Percentiles rank a stretch among this genome's conserved stretches.
Evolutionary conservation across 1,284 basidiomycete genomes (phyloP).

Genomic region (Exobasidium cylindrosporum): DNA sequence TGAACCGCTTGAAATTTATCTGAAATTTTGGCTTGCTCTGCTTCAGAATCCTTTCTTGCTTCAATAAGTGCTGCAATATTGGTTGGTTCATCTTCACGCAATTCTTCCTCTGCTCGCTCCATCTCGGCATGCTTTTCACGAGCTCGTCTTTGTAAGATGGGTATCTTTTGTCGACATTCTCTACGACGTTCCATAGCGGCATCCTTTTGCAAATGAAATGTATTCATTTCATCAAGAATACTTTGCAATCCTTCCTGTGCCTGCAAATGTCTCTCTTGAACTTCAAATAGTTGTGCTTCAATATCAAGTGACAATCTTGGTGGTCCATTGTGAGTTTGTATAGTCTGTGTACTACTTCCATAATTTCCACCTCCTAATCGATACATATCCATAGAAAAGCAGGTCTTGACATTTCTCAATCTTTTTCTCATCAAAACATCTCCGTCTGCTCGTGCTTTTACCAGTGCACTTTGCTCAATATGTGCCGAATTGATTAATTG

Average conservation of each 20-base stretch:
- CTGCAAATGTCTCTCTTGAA: slow-evolving; percentile 18
- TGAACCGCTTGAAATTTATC: slow-evolving; percentile 16
- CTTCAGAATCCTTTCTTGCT: slow-evolving; percentile 44
- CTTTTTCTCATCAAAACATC: slow-evolving; percentile 49
- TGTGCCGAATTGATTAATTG: slow-evolving; percentile 71
- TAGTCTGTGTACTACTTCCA: slow-evolving; percentile 34
- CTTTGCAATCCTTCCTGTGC: background rate
- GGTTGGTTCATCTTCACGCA: slow-evolving; percentile 71
- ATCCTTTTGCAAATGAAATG: background rate
- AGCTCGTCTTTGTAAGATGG: background rate
- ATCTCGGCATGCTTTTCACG: slow-evolving; percentile 19
- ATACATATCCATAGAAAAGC: slow-evolving; percentile 49
- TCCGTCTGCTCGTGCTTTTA: slow-evolving; percentile 52
- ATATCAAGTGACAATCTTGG: slow-evolving; percentile 53
- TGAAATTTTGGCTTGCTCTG: slow-evolving; percentile 3
- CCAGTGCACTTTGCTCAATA: slow-evolving; percentile 74
- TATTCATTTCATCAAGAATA: background rate
- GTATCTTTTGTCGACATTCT: background rate
- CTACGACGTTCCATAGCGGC: background rate
- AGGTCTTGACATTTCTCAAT: slow-evolving; percentile 45
- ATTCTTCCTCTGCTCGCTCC: slow-evolving; percentile 61
- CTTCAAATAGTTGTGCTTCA: slow-evolving; percentile 31
- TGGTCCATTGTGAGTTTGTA: slow-evolving; percentile 52
- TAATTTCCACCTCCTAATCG: slow-evolving; percentile 34
- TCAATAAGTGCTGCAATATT: slow-evolving; percentile 68